Evolutionary conservation across 2,329 filamentous ascomycete genomes (phyloP).

Genomic region (Aspergillus caelatus): DNA sequence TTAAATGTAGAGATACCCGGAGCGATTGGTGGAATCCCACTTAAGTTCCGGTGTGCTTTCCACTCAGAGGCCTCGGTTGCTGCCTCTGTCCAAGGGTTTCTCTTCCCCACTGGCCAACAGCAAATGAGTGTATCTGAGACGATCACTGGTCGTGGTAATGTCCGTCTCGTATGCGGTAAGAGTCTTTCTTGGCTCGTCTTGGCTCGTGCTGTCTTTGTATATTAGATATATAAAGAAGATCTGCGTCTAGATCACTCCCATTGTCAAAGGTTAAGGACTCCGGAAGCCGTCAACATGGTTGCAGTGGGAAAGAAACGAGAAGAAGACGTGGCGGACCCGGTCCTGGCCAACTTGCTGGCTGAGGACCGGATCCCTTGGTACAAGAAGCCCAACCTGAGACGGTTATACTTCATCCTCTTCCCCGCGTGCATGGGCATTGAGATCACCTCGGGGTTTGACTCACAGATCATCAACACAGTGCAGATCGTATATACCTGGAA

Average conservation of each 20-base stretch:
- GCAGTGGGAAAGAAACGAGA: slow-evolving; percentile 26
- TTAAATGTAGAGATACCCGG: not conserved
- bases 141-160: not conserved
- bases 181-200: not conserved
- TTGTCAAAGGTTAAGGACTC: not conserved
- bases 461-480: slow-evolving; percentile 52
- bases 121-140: not conserved
- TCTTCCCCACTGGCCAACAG: not conserved
- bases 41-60: not conserved
- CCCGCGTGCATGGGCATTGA: slow-evolving; percentile 66
- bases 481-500: slow-evolving; percentile 45
- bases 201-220: too few relatives aligned
- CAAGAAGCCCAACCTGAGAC: slow-evolving; percentile 61
- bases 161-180: not conserved
- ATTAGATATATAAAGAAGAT: not conserved
- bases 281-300: slow-evolving; percentile 21
- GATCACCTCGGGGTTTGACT: slow-evolving; percentile 63
- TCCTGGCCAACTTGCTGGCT: slow-evolving; percentile 23
- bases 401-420: slow-evolving; percentile 61
- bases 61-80: not conserved
- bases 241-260: not conserved
- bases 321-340: slow-evolving; percentile 27
- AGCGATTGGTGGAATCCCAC: not conserved
- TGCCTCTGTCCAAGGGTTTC: not conserved
- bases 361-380: slow-evolving; percentile 54